Conservation (phyloP, 225 moss, liverwort and hornwort species). For the Asterella californica region DNA sequence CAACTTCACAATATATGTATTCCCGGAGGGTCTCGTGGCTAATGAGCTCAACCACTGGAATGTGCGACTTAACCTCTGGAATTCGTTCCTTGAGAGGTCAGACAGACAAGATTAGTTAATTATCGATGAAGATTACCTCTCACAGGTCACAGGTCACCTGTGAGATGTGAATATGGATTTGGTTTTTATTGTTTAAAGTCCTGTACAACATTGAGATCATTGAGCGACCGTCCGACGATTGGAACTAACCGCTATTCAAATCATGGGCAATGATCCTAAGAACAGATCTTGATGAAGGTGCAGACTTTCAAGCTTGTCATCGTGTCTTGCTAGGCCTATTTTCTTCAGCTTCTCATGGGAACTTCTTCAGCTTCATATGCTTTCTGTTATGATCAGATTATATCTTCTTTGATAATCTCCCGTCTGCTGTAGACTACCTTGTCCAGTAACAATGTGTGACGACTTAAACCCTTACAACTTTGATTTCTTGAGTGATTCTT, state of each 20-base stretch:
- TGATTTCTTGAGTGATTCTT: background rate
- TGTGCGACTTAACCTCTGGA: background rate
- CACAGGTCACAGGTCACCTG: too few relatives aligned
- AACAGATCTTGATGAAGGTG: background rate
- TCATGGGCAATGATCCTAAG: background rate
- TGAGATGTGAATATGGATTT: background rate
- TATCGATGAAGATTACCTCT: background rate
- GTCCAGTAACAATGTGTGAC: background rate
- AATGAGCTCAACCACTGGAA: too few relatives aligned
- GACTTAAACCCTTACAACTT: background rate
- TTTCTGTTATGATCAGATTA: background rate
- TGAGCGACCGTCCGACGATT: background rate
- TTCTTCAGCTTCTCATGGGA: too few relatives aligned
- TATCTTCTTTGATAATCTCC: background rate
- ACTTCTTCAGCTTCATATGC: too few relatives aligned
- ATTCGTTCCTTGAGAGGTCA: background rate
- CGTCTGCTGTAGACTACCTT: too few relatives aligned
- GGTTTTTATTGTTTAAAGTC: background rate
- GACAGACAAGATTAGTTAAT: background rate
- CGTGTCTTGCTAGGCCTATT: too few relatives aligned
- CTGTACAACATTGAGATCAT: background rate
- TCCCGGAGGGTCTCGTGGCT: too few relatives aligned
- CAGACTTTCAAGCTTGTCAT: background rate
- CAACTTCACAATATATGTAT: background rate
- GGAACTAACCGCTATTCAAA: background rate